A percentile compares a stretch with the other conserved stretches of the same genome.
These are phyloP conservation scores for Chamaecyparis obtusa DNA, from an alignment of 75 land plant genomes.

Conservation along the genomic window DNA sequence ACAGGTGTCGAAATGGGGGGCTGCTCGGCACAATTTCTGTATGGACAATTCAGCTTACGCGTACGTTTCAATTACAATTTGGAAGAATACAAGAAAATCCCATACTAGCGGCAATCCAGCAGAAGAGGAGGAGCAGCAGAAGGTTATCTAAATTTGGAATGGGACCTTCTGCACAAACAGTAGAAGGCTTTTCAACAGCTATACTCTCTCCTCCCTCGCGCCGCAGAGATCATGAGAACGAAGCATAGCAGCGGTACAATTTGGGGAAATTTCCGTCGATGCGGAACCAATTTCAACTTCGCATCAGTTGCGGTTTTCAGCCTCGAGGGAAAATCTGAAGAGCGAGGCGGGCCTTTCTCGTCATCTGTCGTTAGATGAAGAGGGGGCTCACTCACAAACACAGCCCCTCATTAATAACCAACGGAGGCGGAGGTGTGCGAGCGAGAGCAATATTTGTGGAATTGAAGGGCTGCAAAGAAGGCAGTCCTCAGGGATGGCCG, in stretches of 20 bases:
- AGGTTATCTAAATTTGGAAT: not conserved
- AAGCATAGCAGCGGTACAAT: not conserved
- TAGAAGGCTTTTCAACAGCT: not conserved
- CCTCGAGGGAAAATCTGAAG: not conserved
- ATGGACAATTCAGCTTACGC: not conserved
- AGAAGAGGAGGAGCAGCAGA: not conserved
- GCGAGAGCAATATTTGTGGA: slow-evolving; percentile 11
- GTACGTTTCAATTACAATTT: not conserved
- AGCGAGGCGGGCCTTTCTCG: slow-evolving; percentile 4
- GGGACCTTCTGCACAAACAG: not conserved
- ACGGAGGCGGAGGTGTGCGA: slow-evolving; percentile 10
- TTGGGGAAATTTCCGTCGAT: not conserved
- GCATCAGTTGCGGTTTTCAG: not conserved
- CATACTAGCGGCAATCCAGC: slow-evolving; percentile 1
- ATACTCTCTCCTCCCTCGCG: not conserved
- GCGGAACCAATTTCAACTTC: not conserved
- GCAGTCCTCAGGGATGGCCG: slow-evolving; percentile 47
- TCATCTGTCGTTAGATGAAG: not conserved
- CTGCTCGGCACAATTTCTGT: not conserved
- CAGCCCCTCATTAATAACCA: not conserved
- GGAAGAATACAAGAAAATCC: not conserved
- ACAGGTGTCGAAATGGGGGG: no score
- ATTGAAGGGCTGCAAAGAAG: not conserved
- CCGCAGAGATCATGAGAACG: not conserved
- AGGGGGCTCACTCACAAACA: not conserved